Evolutionary conservation across 2,329 filamentous ascomycete genomes (phyloP), one percentile per base, ranked within the genome.

Genomic region (Colletotrichum chlorophyti): DNA sequence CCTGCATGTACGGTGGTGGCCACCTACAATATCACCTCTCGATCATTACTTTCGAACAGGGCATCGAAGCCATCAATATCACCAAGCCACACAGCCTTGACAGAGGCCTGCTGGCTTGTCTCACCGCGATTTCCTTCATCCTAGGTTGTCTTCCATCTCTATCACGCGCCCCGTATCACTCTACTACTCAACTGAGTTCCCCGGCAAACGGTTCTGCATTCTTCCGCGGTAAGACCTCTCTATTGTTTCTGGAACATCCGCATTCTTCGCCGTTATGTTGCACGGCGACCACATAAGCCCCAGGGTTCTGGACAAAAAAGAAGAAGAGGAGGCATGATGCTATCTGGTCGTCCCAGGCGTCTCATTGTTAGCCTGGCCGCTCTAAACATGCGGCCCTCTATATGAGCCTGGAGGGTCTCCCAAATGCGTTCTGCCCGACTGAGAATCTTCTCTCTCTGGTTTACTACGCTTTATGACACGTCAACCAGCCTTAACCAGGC

Each of bases 231-330:
- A 45, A 63, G 59, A 53, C 59, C 38, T 40, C 34, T 15, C 51
- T 15, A 60, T 63, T 63, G 59, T 57, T 53, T 40, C 24, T 49
- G 42, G 54, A 48, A 60, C 59, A 26, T 9, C 15, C 4, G 17
- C 50, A 62, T 63, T 60, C 54, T 49, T 32, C 15, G 17, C 24
- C 24, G n/a, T 23, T 38, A 37, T 46, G 59, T 62, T 62, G 61
- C 61, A 48, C 59, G 38, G 59, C 53, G 60, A 60, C 61, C 26
- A 19, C 23, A 3, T 15, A 34, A 29, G 29, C 29, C 45, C 31
- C 34, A 14, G 41, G 31, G 12, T 29, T 47, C 46, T 47, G 46
- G 52, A 32, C 53, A 40, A 19, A 27, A 19, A 32, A 32, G 35
- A 35, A 45, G 19, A n/a, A 2, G 15, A 27, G 12, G 27, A 15